Base-by-base conservation (phyloP, 306 rosid species). In the Prunus mongolica region DNA sequence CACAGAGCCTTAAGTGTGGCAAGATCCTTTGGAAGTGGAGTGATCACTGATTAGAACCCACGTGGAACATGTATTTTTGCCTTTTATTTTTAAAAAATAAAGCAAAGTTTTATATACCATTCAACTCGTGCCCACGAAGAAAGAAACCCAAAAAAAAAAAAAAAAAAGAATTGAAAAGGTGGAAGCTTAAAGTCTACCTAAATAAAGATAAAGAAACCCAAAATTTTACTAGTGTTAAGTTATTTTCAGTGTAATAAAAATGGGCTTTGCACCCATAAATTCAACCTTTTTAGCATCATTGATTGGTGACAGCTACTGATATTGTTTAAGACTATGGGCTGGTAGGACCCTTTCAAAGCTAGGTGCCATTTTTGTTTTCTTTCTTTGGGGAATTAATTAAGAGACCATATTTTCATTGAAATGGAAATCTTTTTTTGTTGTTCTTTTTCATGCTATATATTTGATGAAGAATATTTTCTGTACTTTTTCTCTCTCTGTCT, bases 271-370 rank as follows among this genome's bases (percentile, higher is more conserved):
- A 12, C 65, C 32, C 0, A 60, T 12, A 20, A 58, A 58, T 38
- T 56, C 38, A 56, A 56, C 55, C 32, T 38, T 38, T 57, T 38
- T 14, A 13, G 12, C 76, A 72, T 22, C 13, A 54, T 72, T 22
- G 46, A 30, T 30, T 24, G 0, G 41, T 56, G 65, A 34, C 55
- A n/a, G 67, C n/a, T 63, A 24, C 76, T 14, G 8, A 25, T 62
- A 8, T 24, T 27, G 38, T 49, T 72, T 14, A 18, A 72, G 52
- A 20, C 8, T 11, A 32, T 12, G 64, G 3, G 18, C 54, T n/a
- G n/a, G 52, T n/a, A 66, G 52, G 70, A 66, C 70, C 74, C 58
- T 50, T 16, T 20, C 75, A 54, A 71, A 12, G 65, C 3, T 61
- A 25, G 38, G 38, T 5, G 2, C 65, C 13, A 24, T 60, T 60